Conservation (phyloP, 2,329 filamentous ascomycete genomes). For the Chaetothyriales sp. region DNA sequence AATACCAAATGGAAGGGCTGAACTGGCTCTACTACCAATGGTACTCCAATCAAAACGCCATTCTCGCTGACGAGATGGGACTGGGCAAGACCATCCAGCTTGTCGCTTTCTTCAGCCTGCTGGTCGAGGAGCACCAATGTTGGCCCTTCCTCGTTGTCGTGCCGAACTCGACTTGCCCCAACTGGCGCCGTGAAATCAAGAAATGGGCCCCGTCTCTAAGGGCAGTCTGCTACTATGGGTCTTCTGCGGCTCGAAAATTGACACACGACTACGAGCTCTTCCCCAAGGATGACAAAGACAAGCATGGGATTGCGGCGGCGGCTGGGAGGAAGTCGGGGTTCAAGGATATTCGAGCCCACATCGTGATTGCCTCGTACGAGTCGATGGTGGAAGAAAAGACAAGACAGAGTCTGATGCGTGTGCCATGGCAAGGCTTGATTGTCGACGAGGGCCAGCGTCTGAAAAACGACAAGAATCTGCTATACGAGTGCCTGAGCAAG, state of each 20-base stretch:
- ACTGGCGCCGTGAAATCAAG: slow-evolving; percentile 93
- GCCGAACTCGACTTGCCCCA: slow-evolving; percentile 89
- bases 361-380: slow-evolving; percentile 92
- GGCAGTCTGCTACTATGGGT: slow-evolving; percentile 86
- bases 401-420: slow-evolving; percentile 47
- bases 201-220: slow-evolving; percentile 75
- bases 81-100: slow-evolving; percentile 94
- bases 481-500: slow-evolving; percentile 59
- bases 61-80: slow-evolving; percentile 95
- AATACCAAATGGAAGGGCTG: slow-evolving; percentile 79
- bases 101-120: slow-evolving; percentile 60
- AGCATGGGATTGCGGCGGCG: slow-evolving; percentile 22
- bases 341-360: slow-evolving; percentile 64
- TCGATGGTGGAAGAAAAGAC: slow-evolving; percentile 61
- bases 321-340: slow-evolving; percentile 19
- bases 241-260: slow-evolving; percentile 55
- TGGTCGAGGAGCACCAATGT: slow-evolving; percentile 55
- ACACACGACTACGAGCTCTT: slow-evolving; percentile 78
- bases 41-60: slow-evolving; percentile 65
- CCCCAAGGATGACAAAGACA: slow-evolving; percentile 33
- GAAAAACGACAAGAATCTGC: slow-evolving; percentile 75
- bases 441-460: slow-evolving; percentile 91
- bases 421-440: slow-evolving; percentile 75
- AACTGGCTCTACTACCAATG: slow-evolving; percentile 95
- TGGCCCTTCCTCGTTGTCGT: slow-evolving; percentile 90